Conservation (phyloP, 2,329 filamentous ascomycete genomes). For the Exophiala sp. region DNA sequence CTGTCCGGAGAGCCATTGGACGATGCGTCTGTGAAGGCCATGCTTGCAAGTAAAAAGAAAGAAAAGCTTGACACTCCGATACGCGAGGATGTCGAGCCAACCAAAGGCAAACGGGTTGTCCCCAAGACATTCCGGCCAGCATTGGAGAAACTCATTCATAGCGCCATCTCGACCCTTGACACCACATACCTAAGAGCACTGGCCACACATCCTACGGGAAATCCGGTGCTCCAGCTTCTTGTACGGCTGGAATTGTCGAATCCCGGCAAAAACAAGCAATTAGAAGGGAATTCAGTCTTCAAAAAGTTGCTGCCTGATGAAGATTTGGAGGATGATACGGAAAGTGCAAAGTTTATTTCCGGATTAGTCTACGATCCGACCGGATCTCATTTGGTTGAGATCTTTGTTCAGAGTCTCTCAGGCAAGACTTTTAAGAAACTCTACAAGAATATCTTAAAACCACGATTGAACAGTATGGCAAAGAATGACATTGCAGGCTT, state of each 20-base stretch:
- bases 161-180: conserved; percentile 69
- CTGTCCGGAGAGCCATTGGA: conserved; percentile 77
- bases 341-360: conserved; percentile 74
- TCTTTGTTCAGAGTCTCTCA: conserved; percentile 70
- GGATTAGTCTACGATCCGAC: conserved; percentile 84
- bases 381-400: conserved; percentile 84
- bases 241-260: conserved; percentile 77
- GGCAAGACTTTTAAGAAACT: conserved; percentile 87
- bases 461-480: conserved; percentile 70
- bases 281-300: conserved; percentile 63
- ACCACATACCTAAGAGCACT: conserved; percentile 74
- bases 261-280: conserved; percentile 61
- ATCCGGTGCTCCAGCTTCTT: conserved; percentile 85
- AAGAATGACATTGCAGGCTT: conserved; percentile 89
- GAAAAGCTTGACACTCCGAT: conserved; percentile 66
- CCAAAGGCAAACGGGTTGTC: conserved; percentile 51
- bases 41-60: conserved; percentile 90
- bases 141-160: conserved; percentile 72
- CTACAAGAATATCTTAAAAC: conserved; percentile 71
- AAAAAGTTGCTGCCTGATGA: conserved; percentile 74
- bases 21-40: conserved; percentile 59
- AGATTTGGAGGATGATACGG: conserved; percentile 64
- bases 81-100: conserved; percentile 43
- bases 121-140: conserved; percentile 73
- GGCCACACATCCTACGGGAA: conserved; percentile 82